Percentiles rank a stretch among this genome's conserved stretches.
Conservation (phyloP, 306 rosid genomes). For the Citrullus colocynthis region DNA sequence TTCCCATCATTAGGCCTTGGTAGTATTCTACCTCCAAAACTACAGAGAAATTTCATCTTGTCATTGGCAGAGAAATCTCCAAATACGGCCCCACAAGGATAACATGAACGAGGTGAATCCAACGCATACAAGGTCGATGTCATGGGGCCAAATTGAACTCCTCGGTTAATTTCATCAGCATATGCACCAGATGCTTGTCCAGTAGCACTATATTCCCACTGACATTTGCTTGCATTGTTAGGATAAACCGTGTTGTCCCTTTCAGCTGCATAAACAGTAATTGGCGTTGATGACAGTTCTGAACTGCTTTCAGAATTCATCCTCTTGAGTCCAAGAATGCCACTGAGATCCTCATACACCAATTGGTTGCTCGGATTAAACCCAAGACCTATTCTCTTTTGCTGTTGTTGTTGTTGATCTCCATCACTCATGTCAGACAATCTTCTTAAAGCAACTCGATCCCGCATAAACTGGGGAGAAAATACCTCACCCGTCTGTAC, state of each 20-base stretch:
- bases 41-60: slow-evolving; percentile 77
- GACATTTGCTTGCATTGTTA: slow-evolving; percentile 26
- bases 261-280: slow-evolving; percentile 30
- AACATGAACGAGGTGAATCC: slow-evolving; percentile 43
- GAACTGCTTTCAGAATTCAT: slow-evolving; percentile 31
- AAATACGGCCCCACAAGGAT: slow-evolving; percentile 28
- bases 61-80: slow-evolving; percentile 32
- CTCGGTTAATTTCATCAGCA: slow-evolving; percentile 8
- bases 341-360: slow-evolving; percentile 36
- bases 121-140: slow-evolving; percentile 18
- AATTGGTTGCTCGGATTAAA: slow-evolving; percentile 21
- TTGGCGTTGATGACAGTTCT: slow-evolving; percentile 28
- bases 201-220: slow-evolving; percentile 29
- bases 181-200: slow-evolving; percentile 18
- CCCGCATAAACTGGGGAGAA: slow-evolving; percentile 61
- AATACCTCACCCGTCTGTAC: slow-evolving; percentile 86
- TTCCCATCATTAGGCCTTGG: slow-evolving; percentile 81
- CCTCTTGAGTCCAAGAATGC: slow-evolving; percentile 28
- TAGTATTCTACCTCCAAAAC: slow-evolving; percentile 84
- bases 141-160: slow-evolving; percentile 22
- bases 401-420: slow-evolving; percentile 27
- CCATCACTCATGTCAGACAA: slow-evolving; percentile 24
- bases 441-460: slow-evolving; percentile 46
- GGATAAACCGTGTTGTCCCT: slow-evolving; percentile 32
- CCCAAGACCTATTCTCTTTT: slow-evolving; percentile 25